phyloP scores from a whole-genome alignment of 2,329 filamentous ascomycete species.

The Aspergillus sp. region DNA sequence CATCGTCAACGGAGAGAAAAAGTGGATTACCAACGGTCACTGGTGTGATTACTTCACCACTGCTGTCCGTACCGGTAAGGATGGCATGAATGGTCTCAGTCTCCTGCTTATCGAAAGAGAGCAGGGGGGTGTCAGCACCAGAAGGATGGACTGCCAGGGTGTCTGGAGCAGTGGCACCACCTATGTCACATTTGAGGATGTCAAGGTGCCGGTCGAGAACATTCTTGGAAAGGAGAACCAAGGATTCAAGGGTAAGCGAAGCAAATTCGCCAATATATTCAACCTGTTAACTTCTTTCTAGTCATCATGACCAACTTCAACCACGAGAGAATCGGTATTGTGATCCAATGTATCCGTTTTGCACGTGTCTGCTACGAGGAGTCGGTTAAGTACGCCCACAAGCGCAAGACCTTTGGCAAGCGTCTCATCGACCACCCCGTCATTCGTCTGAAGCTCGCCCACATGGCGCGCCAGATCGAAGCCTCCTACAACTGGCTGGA shows the following conservation, averaged over 20 bases:
- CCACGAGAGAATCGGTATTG: constrained; percentile 97
- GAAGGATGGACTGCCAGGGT: constrained; percentile 97
- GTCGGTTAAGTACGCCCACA: constrained; percentile 91
- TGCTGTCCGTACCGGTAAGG: constrained; percentile 78
- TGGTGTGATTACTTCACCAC: constrained; percentile 98
- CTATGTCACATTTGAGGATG: constrained; percentile 96
- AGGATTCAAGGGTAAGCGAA: constrained; percentile 67
- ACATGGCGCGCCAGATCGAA: constrained; percentile 98
- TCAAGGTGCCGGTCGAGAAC: constrained; percentile 99
- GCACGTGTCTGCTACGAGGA: constrained; percentile 95
- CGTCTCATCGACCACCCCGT: constrained; percentile 94
- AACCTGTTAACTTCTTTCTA: constrained; percentile 16
- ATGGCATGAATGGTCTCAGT: constrained; percentile 87
- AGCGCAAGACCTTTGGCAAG: constrained; percentile 94
- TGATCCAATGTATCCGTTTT: constrained; percentile 95
- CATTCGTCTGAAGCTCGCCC: constrained; percentile 92
- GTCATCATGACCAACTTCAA: constrained; percentile 99
- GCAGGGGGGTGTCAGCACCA: constrained; percentile 76
- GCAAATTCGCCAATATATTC: not conserved
- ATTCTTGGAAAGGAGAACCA: constrained; percentile 96
- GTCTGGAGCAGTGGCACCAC: constrained; percentile 93
- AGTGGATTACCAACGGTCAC: constrained; percentile 98
- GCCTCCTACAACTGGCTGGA: constrained; percentile 96
- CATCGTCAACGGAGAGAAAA: constrained; percentile 99
- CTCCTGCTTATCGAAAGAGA: constrained; percentile 86